Conservation (phyloP, 2,329 filamentous ascomycete genomes). For the Gyromitra esculenta region DNA sequence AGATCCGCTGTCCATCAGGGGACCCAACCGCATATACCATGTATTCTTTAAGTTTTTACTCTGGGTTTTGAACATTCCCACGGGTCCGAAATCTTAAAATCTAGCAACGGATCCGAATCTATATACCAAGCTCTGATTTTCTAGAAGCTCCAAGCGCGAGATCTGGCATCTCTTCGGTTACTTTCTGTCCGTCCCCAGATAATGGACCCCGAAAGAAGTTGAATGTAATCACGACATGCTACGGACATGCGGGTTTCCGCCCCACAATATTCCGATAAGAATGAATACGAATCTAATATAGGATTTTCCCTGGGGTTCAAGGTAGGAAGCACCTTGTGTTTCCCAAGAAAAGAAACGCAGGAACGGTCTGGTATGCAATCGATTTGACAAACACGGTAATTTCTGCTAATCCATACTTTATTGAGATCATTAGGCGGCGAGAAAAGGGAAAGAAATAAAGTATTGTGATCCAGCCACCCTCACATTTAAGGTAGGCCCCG, state of each 20-base stretch:
- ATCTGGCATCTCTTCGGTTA: slow-evolving; percentile 20
- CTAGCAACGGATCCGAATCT: slow-evolving; percentile 6
- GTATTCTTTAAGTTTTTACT: slow-evolving; percentile 12
- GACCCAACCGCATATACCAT: slow-evolving; percentile 1
- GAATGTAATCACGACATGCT: slow-evolving; percentile 23
- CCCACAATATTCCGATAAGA: background rate
- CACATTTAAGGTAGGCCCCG: slow-evolving; percentile 64
- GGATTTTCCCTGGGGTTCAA: slow-evolving; percentile 2
- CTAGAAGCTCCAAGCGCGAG: slow-evolving; percentile 32
- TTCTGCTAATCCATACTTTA: slow-evolving; percentile 42
- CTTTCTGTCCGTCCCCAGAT: background rate
- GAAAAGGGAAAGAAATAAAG: slow-evolving; percentile 30
- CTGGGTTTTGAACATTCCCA: slow-evolving; percentile 19
- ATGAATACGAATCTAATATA: background rate
- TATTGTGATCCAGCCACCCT: slow-evolving; percentile 29
- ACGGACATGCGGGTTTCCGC: slow-evolving; percentile 15
- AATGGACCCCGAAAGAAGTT: background rate
- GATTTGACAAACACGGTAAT: slow-evolving; percentile 24
- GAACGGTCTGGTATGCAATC: slow-evolving; percentile 38
- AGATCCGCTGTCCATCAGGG: slow-evolving; percentile 24
- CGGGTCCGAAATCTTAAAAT: slow-evolving; percentile 29
- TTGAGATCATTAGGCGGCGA: slow-evolving; percentile 39
- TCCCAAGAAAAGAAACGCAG: slow-evolving; percentile 1
- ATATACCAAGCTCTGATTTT: slow-evolving; percentile 18
- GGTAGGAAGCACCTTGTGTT: slow-evolving; percentile 5